These are phyloP conservation scores for Euphrasia arctica DNA, from an alignment of 305 asterid species.

Conservation along the genomic window DNA sequence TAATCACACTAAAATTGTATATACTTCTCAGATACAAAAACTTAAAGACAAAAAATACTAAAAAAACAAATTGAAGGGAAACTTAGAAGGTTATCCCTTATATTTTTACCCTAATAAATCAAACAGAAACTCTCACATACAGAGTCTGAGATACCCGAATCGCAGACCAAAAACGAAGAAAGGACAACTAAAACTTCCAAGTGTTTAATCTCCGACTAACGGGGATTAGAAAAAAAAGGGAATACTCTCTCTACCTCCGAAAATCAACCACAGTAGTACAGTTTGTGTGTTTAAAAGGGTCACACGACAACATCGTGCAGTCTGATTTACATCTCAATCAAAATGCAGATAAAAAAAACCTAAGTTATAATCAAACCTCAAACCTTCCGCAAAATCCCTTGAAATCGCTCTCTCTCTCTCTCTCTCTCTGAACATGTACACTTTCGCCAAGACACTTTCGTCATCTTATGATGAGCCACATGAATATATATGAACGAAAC, in stretches of 20 bases:
- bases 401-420: constrained; percentile 35
- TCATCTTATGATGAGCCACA: constrained; percentile 30
- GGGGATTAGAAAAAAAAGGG: constrained; percentile 34
- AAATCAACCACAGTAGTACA: constrained; percentile 40
- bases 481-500: constrained; percentile 31
- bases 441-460: constrained; percentile 37
- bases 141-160: constrained; percentile 44
- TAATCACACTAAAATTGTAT: constrained; percentile 25
- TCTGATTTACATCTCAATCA: constrained; percentile 61
- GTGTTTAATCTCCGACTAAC: constrained; percentile 32
- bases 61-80: constrained; percentile 41
- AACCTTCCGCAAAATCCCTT: constrained; percentile 44
- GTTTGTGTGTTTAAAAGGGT: constrained; percentile 35
- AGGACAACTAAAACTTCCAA: constrained; percentile 25
- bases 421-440: constrained; percentile 37
- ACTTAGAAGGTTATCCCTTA: constrained; percentile 23
- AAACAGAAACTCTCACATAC: constrained; percentile 47
- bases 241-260: constrained; percentile 46
- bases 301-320: constrained; percentile 51
- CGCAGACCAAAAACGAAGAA: constrained; percentile 31
- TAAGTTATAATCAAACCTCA: constrained; percentile 49
- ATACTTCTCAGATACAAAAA: constrained; percentile 29
- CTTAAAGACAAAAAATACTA: constrained; percentile 27
- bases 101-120: constrained; percentile 48
- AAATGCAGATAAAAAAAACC: constrained; percentile 44